Base-by-base conservation (phyloP, 345 rosid species). In the Eucalyptus tenuipes region DNA sequence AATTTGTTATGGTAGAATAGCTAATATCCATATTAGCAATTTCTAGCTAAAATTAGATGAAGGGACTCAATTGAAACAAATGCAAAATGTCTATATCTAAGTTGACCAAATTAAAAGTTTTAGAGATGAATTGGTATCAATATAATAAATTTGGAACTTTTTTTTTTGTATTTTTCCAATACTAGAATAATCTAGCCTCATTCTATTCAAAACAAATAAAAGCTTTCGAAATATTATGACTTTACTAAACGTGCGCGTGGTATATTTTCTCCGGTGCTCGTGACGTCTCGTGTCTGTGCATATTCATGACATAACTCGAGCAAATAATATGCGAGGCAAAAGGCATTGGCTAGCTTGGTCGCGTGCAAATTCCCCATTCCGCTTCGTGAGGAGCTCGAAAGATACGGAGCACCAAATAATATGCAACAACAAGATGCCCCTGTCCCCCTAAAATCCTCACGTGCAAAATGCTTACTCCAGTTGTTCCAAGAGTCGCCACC, bases 21-120 rank as follows among this genome's bases (percentile, higher is more conserved):
- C 0, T 10, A 0, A 9, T 10, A 2, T 55, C 6, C 13, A 55
- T 22, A 9, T 55, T 22, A 55, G 0, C 6, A 9, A 9, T 8
- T 22, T 22, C 5, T 55, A 22, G 0, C 13, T 0, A 55, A 55
- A 8, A 55, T 22, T 55, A 24, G 12, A 20, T 55, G 1, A 55
- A 55, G 22, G 0, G 12, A 55, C 12, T 55, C 12, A 55, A 55
- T 55, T 24, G 13, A 2, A 22, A 55, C 9, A 55, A 55, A 55
- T 55, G 2, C 12, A 55, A 55, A 20, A 55, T 22, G 13, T 8
- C 5, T 55, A 55, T 2, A 1, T 22, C 27, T 55, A 49, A 6
- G 6, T 15, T 6, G 5, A 22, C 4, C 1, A 7, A 24, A 17
- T 55, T 55, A 24, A 55, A 55, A 55, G 13, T 55, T 55, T 24